These are phyloP conservation scores for Rubia yunnanensis DNA, from an alignment of 257 asterid genomes.

Conservation along the genomic window DNA sequence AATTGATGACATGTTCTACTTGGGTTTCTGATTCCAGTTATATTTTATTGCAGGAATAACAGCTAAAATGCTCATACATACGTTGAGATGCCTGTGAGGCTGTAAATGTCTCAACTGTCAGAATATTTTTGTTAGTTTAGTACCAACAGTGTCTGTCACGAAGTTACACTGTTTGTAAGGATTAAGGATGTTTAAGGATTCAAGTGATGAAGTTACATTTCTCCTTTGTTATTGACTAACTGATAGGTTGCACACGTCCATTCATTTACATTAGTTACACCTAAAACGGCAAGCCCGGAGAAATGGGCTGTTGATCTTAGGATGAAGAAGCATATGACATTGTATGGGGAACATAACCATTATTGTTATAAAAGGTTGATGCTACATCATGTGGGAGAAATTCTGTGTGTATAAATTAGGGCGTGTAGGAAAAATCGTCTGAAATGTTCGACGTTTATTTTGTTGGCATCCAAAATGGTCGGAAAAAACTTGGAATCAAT, in stretches of 20 bases:
- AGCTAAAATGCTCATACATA: not conserved
- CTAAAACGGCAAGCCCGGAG: not conserved
- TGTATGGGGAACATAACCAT: not conserved
- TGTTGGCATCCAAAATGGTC: not conserved
- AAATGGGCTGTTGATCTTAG: not conserved
- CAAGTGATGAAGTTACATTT: not conserved
- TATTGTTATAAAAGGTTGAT: not conserved
- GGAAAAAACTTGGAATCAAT: not conserved
- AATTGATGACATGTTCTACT: not conserved
- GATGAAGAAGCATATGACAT: not conserved
- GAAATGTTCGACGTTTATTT: not conserved
- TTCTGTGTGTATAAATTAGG: not conserved
- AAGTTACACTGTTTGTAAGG: too few relatives aligned
- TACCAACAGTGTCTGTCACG: not conserved
- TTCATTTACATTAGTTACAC: not conserved
- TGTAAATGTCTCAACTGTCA: not conserved
- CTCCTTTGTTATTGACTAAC: not conserved
- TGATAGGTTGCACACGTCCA: not conserved
- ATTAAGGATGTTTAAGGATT: not conserved
- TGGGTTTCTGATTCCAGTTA: not conserved
- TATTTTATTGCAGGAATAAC: not conserved
- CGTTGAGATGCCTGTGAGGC: not conserved
- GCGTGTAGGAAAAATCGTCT: not conserved
- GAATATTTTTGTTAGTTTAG: not conserved
- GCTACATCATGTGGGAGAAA: not conserved